A percentile compares a stretch with the other conserved stretches of the same genome.
These are phyloP conservation scores for Erythrophleum ivorense DNA, from an alignment of 331 rosid species.

Conservation along the genomic window DNA sequence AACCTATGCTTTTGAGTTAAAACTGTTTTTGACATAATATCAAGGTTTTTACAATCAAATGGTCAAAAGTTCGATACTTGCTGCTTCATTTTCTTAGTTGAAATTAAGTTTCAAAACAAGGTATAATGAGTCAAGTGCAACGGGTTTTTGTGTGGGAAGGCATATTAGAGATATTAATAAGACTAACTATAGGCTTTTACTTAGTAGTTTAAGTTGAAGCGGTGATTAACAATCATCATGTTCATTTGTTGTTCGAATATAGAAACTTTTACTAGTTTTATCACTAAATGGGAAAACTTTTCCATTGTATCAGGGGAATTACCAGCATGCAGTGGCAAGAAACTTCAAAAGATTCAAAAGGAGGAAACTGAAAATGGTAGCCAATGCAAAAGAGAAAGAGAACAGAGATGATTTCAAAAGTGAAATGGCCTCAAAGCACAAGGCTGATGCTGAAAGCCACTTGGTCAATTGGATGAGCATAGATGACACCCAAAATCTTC, in stretches of 20 bases:
- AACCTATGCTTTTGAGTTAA: neutral
- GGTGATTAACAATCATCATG: neutral
- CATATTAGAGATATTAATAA: neutral
- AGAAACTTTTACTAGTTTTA: constrained; percentile 2
- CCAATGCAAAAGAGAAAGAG: constrained; percentile 40
- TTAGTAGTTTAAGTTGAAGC: neutral
- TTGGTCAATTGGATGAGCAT: constrained; percentile 79
- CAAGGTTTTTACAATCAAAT: too few species aligned
- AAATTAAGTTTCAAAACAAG: too few species aligned
- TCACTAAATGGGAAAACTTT: constrained; percentile 1
- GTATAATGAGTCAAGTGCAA: too few species aligned
- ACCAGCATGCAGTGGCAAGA: constrained; percentile 48
- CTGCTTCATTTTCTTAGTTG: too few species aligned
- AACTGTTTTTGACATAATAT: neutral
- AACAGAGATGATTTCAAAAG: constrained; percentile 43
- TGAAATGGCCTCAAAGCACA: constrained; percentile 48
- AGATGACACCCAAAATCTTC: constrained; percentile 63
- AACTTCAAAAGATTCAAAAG: constrained; percentile 61
- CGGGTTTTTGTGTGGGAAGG: neutral
- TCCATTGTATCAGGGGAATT: constrained; percentile 51
- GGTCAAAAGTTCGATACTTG: too few species aligned
- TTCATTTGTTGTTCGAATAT: constrained; percentile 5
- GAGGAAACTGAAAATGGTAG: constrained; percentile 50
- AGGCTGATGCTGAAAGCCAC: constrained; percentile 36
- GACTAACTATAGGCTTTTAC: neutral